These are phyloP conservation scores for Protea cynaroides DNA, from an alignment of 164 flowering plant genomes.

Conservation along the genomic window DNA sequence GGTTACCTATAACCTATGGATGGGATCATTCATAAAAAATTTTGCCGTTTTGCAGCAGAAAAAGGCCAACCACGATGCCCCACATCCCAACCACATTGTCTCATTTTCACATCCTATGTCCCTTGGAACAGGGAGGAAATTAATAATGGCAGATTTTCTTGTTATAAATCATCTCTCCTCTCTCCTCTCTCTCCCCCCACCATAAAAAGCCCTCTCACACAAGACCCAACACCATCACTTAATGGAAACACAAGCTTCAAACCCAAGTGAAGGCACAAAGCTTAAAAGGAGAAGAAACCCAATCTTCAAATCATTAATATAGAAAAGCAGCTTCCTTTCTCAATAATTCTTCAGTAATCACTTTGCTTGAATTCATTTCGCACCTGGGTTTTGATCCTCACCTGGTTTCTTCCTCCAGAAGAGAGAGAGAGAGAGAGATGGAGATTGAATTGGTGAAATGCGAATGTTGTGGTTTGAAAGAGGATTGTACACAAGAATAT, in stretches of 20 bases:
- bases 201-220: constrained; percentile 19
- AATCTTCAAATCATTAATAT: constrained; percentile 8
- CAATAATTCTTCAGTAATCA: not conserved
- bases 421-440: constrained; percentile 26
- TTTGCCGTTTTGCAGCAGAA: constrained; percentile 9
- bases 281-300: not conserved
- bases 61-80: constrained; percentile 25
- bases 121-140: constrained; percentile 85
- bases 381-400: not conserved
- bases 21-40: no score
- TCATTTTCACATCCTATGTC: constrained; percentile 54
- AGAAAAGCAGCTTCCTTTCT: constrained; percentile 9
- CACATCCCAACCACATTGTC: constrained; percentile 41
- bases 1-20: no score
- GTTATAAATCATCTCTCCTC: constrained; percentile 13
- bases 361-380: constrained; percentile 1
- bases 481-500: constrained; percentile 91
- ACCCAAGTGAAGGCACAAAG: constrained; percentile 4
- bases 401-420: not conserved
- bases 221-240: constrained; percentile 6
- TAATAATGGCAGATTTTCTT: constrained; percentile 47
- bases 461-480: constrained; percentile 91
- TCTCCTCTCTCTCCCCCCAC: constrained; percentile 8
- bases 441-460: constrained; percentile 77
- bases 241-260: constrained; percentile 14